Evolutionary conservation across 2,329 filamentous ascomycete genomes (phyloP).

Genomic region (Zopfia rhizophila): DNA sequence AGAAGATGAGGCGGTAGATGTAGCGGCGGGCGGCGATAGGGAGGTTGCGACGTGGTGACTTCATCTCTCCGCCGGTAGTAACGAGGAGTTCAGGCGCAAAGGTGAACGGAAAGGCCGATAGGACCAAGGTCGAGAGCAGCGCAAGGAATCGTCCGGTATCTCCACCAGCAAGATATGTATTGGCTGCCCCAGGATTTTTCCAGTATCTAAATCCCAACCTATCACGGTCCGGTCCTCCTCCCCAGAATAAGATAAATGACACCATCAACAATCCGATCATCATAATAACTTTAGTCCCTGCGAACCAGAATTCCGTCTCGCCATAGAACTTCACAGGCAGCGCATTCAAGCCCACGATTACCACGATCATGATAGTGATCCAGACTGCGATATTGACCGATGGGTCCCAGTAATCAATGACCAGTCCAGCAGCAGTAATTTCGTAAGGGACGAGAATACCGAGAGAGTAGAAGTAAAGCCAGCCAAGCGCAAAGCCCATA

Average conservation of each 20-base stretch:
- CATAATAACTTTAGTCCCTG: constrained; percentile 52
- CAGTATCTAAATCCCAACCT: constrained; percentile 72
- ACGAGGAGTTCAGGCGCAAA: constrained; percentile 62
- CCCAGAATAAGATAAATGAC: constrained; percentile 66
- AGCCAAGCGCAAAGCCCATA: constrained; percentile 59
- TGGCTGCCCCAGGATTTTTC: constrained; percentile 69
- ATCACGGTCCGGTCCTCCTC: constrained; percentile 64
- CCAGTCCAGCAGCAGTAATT: constrained; percentile 67
- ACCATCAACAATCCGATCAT: constrained; percentile 62
- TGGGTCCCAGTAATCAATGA: constrained; percentile 68
- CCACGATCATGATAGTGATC: constrained; percentile 67
- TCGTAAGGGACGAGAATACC: constrained; percentile 68
- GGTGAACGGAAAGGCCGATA: constrained; percentile 65
- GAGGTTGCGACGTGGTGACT: constrained; percentile 67
- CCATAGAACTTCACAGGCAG: constrained; percentile 35
- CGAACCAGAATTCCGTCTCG: constrained; percentile 62
- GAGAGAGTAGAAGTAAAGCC: constrained; percentile 69
- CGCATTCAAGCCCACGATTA: constrained; percentile 28
- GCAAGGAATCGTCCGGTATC: constrained; percentile 63
- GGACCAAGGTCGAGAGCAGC: constrained; percentile 62
- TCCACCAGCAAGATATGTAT: constrained; percentile 59
- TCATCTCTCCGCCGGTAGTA: constrained; percentile 68
- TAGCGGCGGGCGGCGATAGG: constrained; percentile 68
- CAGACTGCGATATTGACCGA: constrained; percentile 66
- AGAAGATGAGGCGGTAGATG: constrained; percentile 71